phyloP scores from a whole-genome alignment of 2,329 filamentous ascomycete genomes.

The Aspergillus nomiae region DNA sequence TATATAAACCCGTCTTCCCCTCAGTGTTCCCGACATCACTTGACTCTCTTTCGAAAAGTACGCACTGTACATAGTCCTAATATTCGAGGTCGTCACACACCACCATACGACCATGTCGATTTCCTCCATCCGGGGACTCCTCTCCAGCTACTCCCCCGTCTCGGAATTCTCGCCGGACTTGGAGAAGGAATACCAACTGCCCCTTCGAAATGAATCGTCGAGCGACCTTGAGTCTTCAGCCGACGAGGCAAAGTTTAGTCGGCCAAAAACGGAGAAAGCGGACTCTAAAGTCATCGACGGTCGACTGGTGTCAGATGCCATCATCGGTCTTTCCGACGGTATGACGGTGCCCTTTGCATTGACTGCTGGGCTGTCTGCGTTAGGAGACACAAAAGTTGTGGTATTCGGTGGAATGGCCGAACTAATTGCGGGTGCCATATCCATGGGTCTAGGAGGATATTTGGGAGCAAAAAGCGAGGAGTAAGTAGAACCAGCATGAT shows the following conservation, averaged over 20 bases:
- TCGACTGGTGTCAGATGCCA: constrained; percentile 57
- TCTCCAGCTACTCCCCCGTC: constrained; percentile 32
- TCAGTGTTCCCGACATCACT: background rate
- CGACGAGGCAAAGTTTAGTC: constrained; percentile 16
- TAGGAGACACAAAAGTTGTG: constrained; percentile 67
- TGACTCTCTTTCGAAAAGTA: background rate
- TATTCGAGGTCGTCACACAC: background rate
- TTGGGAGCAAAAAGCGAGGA: constrained; percentile 60
- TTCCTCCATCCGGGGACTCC: constrained; percentile 30
- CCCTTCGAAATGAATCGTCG: constrained; percentile 14
- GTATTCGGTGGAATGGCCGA: constrained; percentile 74
- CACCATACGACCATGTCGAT: constrained; percentile 30
- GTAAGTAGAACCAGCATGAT: constrained; percentile 22
- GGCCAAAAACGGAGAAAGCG: constrained; percentile 24
- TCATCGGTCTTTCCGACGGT: constrained; percentile 76
- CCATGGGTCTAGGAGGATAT: constrained; percentile 76
- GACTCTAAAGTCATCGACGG: constrained; percentile 35
- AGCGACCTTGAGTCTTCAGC: constrained; percentile 20
- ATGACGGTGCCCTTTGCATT: constrained; percentile 79
- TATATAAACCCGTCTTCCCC: background rate
- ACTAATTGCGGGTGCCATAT: constrained; percentile 73
- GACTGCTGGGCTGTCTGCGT: constrained; percentile 66
- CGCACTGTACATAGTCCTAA: background rate
- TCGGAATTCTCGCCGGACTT: constrained; percentile 24
- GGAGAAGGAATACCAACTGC: constrained; percentile 29